These are phyloP conservation scores for Delonix regia DNA, from an alignment of 306 rosid genomes.

Conservation along the genomic window DNA sequence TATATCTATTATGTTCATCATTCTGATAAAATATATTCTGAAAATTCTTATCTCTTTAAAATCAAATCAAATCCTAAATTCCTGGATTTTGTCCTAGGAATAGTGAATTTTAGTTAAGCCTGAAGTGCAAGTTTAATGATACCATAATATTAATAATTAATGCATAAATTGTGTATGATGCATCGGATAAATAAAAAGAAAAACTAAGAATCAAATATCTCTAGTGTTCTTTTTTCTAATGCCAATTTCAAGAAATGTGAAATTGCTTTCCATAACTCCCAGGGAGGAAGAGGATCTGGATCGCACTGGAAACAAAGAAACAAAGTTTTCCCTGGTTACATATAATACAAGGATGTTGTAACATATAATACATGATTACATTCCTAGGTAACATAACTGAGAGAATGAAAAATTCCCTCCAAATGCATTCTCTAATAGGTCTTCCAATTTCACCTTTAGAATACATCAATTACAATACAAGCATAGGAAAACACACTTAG, in stretches of 20 bases:
- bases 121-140: not conserved
- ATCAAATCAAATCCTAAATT: too few species aligned
- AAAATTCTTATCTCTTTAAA: too few species aligned
- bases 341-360: slow-evolving; percentile 20
- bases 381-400: slow-evolving; percentile 32
- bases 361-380: slow-evolving; percentile 33
- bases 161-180: too few species aligned
- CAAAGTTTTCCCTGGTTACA: slow-evolving; percentile 17
- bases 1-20: too few species aligned
- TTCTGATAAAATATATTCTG: too few species aligned
- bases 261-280: not conserved
- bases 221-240: not conserved
- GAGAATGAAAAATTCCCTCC: slow-evolving; percentile 93
- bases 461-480: slow-evolving; percentile 44
- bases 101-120: too few species aligned
- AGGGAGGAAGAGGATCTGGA: not conserved
- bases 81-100: too few species aligned
- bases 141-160: too few species aligned
- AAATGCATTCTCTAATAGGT: slow-evolving; percentile 20
- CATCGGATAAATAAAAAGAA: too few species aligned
- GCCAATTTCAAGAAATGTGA: not conserved
- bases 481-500: slow-evolving; percentile 20
- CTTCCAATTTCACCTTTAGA: slow-evolving; percentile 9
- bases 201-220: too few species aligned
- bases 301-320: not conserved